Percentiles rank a stretch among this genome's conserved stretches.
Evolutionary conservation across 2,329 filamentous ascomycete genomes (phyloP).

Genomic region (Lizonia empirigonia): DNA sequence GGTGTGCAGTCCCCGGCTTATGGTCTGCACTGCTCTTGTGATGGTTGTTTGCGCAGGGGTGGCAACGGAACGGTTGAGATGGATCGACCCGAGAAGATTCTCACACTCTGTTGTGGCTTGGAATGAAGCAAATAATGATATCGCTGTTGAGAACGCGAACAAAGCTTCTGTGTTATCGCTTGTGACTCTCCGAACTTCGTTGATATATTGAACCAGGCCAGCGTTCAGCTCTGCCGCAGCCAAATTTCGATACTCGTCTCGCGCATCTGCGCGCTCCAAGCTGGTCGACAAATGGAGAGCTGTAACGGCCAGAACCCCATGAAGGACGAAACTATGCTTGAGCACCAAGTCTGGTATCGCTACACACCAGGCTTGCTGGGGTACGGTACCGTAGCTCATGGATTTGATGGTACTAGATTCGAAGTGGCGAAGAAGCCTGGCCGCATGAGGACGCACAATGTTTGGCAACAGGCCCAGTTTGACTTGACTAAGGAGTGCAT

Average conservation of each 20-base stretch:
- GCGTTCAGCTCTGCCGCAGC: slow-evolving; percentile 34
- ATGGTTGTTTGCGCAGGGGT: not conserved
- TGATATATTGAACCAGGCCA: slow-evolving; percentile 30
- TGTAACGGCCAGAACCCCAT: slow-evolving; percentile 51
- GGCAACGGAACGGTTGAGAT: not conserved
- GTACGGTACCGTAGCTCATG: slow-evolving; percentile 17
- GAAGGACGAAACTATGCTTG: slow-evolving; percentile 49
- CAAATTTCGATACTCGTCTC: slow-evolving; percentile 22
- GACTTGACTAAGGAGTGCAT: slow-evolving; percentile 15
- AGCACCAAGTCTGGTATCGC: slow-evolving; percentile 41
- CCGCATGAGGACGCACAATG: slow-evolving; percentile 15
- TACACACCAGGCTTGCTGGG: slow-evolving; percentile 28
- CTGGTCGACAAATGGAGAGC: slow-evolving; percentile 52
- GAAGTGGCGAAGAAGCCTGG: slow-evolving; percentile 34
- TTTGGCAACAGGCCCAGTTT: slow-evolving; percentile 20
- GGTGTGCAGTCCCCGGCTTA: slow-evolving; percentile 21
- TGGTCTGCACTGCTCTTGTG: slow-evolving; percentile 1
- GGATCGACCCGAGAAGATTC: slow-evolving; percentile 10
- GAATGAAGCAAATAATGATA: slow-evolving; percentile 23
- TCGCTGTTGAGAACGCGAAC: slow-evolving; percentile 32
- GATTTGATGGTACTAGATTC: slow-evolving; percentile 25
- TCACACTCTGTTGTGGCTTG: slow-evolving; percentile 25
- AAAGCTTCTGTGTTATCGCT: slow-evolving; percentile 50
- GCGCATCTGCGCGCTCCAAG: slow-evolving; percentile 16
- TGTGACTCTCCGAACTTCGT: slow-evolving; percentile 38